Evolutionary conservation across 2,329 filamentous ascomycete genomes (phyloP).

Genomic region (Karstenula rhodostoma): DNA sequence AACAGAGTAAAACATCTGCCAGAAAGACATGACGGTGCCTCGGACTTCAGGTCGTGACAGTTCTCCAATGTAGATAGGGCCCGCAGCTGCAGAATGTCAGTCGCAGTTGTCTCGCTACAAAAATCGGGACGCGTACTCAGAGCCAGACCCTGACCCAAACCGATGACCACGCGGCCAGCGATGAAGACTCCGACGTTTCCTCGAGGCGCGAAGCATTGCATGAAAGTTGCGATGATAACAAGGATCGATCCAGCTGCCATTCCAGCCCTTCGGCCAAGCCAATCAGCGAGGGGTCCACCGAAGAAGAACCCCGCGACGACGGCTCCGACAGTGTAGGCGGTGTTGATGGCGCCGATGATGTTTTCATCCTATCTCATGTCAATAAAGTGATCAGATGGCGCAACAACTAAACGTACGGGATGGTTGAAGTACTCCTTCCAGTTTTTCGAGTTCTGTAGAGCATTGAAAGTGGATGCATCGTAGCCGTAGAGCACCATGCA

Average conservation of each 20-base stretch:
- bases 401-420: slow-evolving; percentile 32
- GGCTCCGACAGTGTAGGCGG: slow-evolving; percentile 74
- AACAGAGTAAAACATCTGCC: slow-evolving; percentile 72
- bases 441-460: slow-evolving; percentile 71
- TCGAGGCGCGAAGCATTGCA: slow-evolving; percentile 70
- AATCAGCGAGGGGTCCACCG: slow-evolving; percentile 70
- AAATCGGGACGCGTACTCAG: slow-evolving; percentile 56
- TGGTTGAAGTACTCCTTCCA: slow-evolving; percentile 71
- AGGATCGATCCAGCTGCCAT: slow-evolving; percentile 71
- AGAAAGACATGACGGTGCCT: slow-evolving; percentile 73
- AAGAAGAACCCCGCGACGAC: slow-evolving; percentile 76
- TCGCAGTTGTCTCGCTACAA: neutral
- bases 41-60: slow-evolving; percentile 70
- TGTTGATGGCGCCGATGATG: slow-evolving; percentile 68
- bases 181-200: slow-evolving; percentile 71
- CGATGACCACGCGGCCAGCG: slow-evolving; percentile 72
- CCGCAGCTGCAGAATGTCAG: slow-evolving; percentile 59
- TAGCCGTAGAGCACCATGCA: slow-evolving; percentile 81
- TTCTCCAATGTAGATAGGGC: slow-evolving; percentile 76
- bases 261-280: slow-evolving; percentile 67
- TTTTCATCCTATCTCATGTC: slow-evolving; percentile 40
- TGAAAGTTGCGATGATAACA: slow-evolving; percentile 72
- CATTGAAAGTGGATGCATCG: slow-evolving; percentile 78
- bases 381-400: neutral
- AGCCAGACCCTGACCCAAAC: slow-evolving; percentile 74